These are phyloP conservation scores for Bacterosira constricta DNA, from an alignment of 108 stramenopile species.

Conservation along the genomic window DNA sequence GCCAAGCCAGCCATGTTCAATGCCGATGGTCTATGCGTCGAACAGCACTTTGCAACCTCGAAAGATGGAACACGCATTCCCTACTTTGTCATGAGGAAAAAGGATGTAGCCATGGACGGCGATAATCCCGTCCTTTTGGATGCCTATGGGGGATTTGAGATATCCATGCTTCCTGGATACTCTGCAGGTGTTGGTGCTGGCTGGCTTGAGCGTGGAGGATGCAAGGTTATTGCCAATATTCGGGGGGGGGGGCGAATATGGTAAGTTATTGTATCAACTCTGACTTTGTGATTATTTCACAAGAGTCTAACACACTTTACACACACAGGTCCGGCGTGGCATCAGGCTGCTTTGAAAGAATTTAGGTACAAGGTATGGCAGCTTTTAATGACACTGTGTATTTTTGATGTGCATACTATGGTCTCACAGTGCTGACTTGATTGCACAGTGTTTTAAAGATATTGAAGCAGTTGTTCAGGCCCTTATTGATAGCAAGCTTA, in stretches of 20 bases:
- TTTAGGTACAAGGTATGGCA: constrained; percentile 90
- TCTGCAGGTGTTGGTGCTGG: constrained; percentile 54
- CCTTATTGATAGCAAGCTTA: constrained; percentile 63
- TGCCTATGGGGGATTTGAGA: constrained; percentile 88
- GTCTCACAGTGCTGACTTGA: too few species aligned
- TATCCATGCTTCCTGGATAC: constrained; percentile 61
- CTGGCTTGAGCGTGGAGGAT: constrained; percentile 89
- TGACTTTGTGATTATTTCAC: too few species aligned
- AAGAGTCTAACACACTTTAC: too few species aligned
- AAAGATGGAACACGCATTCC: constrained; percentile 79
- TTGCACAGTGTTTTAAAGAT: constrained; percentile 94
- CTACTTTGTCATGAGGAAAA: constrained; percentile 71
- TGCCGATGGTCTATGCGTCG: constrained; percentile 46
- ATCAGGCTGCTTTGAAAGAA: constrained; percentile 81
- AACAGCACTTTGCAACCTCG: constrained; percentile 62
- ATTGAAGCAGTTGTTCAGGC: constrained; percentile 89
- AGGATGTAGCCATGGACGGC: constrained; percentile 59
- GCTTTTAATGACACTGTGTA: too few species aligned
- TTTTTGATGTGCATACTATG: too few species aligned
- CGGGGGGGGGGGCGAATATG: constrained; percentile 67
- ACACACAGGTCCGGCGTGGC: constrained; percentile 88
- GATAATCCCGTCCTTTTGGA: constrained; percentile 73
- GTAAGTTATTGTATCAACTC: constrained; percentile 21
- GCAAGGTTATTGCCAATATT: constrained; percentile 89
- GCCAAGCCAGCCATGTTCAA: constrained; percentile 58